Evolutionary conservation across 2,329 filamentous ascomycete species (phyloP), one percentile per base, ranked within the genome.

Genomic region (Arthrinium phaeospermum): DNA sequence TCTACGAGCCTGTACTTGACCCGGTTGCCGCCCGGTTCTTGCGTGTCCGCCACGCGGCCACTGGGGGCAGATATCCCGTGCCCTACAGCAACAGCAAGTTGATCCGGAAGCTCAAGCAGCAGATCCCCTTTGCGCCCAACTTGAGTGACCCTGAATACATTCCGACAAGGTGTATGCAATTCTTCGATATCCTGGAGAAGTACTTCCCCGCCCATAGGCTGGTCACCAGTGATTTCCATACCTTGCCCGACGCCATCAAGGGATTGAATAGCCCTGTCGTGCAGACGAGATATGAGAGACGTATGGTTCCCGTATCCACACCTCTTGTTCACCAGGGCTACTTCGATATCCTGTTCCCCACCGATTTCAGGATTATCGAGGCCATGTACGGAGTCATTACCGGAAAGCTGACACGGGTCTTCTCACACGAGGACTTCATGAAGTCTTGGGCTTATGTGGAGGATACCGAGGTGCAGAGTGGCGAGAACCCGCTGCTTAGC

Each of bases 341-440:
- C 83, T 99, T 99, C 80, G 97, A 99, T 81, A 98, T 99, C 78
- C 91, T 99, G 80, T 99, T 99, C 85, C 96, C 96, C 0, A 99
- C 96, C 14, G 93, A 99, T 83, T 99, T 99, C 81, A 88, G 90
- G 74, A 92, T 97, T 76, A 92, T 96, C 83, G 95, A 98, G 83
- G 91, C 94, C 78, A 91, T 98, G 77, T 99, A 99, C 84, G 92
- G 94, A 71, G 94, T 94, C 74, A 91, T 98, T 77, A 99, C 96
- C 0, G 96, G 96, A 45, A 96, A 97, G 81, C 86, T 98, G 77
- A 98, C 95, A 2, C 90, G 93, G 70, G 94, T 97, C 70, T 89
- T 92, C 81, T 91, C 92, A 49, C 96, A 99, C 79, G 94, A 96
- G 80, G 94, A 97, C 76, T 99, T 98, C 80, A 91, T 99, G 88